Evolutionary conservation across 495 filamentous ascomycete genomes (phyloP).

Genomic region (Hypoxylon subgilvum): DNA sequence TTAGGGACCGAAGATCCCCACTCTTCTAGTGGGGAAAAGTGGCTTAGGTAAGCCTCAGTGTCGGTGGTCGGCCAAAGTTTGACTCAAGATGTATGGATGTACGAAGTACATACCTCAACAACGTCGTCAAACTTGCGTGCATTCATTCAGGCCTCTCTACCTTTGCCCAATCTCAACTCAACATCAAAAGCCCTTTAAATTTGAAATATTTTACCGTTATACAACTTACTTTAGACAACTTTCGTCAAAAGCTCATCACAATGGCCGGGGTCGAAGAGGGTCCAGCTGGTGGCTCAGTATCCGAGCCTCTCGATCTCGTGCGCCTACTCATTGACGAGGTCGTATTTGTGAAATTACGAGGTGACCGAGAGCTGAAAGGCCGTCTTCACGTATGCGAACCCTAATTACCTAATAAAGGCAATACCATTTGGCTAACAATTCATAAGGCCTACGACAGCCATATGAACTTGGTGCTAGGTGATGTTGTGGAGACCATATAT

Average conservation of each 20-base stretch:
- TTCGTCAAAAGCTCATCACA: background rate
- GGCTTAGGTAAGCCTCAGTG: background rate
- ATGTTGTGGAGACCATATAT: constrained; percentile 97
- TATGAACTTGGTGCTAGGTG: constrained; percentile 96
- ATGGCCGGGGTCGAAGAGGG: constrained; percentile 79
- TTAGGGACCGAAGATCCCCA: no score
- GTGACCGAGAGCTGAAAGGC: constrained; percentile 94
- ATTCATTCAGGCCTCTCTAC: background rate
- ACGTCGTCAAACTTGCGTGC: background rate
- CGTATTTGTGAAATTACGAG: constrained; percentile 95
- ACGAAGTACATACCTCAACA: no score
- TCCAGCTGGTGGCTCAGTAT: constrained; percentile 61
- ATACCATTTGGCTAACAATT: constrained; percentile 11
- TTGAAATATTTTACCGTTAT: background rate
- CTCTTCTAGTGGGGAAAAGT: no score
- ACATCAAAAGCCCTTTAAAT: background rate
- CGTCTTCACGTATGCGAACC: constrained; percentile 79
- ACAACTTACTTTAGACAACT: background rate
- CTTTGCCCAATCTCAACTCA: background rate
- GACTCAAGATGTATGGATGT: no score
- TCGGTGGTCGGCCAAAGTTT: background rate
- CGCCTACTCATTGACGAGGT: constrained; percentile 91
- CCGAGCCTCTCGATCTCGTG: constrained; percentile 93
- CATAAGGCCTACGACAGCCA: constrained; percentile 94
- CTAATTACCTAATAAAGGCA: no score